A percentile compares a stretch with the other conserved stretches of the same genome.
These are phyloP conservation scores for Metarhizium rileyi DNA, from an alignment of 2,329 filamentous ascomycete species.

Conservation along the genomic window DNA sequence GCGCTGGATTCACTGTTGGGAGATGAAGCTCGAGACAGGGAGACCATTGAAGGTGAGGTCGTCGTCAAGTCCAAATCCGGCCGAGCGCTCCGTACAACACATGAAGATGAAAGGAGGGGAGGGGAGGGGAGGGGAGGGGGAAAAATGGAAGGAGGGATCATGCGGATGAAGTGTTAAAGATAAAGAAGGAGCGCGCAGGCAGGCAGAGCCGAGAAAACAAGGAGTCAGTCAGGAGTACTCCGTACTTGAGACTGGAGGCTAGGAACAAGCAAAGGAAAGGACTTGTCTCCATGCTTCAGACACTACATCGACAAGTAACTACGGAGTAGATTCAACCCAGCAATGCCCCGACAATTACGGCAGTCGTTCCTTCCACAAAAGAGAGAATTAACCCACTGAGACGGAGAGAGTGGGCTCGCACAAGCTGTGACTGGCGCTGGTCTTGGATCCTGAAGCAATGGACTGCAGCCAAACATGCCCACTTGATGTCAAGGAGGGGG, in stretches of 20 bases:
- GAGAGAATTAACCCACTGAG: neutral
- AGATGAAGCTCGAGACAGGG: neutral
- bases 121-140: conserved; percentile 6
- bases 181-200: neutral
- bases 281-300: neutral
- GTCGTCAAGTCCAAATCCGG: too few species aligned
- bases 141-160: conserved; percentile 1
- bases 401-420: conserved; percentile 1
- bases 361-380: neutral
- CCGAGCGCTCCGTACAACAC: too few species aligned
- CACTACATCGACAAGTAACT: too few species aligned
- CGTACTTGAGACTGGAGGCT: neutral
- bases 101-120: conserved; percentile 3
- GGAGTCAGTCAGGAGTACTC: neutral
- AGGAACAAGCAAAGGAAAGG: neutral
- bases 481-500: conserved; percentile 1
- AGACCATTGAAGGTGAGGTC: neutral
- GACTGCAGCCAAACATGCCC: conserved; percentile 8
- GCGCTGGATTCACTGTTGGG: neutral
- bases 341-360: neutral
- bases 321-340: neutral
- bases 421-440: conserved; percentile 4
- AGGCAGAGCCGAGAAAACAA: neutral
- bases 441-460: conserved; percentile 11
- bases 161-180: neutral